Base-by-base conservation (phyloP, 768 basidiomycete genomes). In the Scleroderma citrinum region DNA sequence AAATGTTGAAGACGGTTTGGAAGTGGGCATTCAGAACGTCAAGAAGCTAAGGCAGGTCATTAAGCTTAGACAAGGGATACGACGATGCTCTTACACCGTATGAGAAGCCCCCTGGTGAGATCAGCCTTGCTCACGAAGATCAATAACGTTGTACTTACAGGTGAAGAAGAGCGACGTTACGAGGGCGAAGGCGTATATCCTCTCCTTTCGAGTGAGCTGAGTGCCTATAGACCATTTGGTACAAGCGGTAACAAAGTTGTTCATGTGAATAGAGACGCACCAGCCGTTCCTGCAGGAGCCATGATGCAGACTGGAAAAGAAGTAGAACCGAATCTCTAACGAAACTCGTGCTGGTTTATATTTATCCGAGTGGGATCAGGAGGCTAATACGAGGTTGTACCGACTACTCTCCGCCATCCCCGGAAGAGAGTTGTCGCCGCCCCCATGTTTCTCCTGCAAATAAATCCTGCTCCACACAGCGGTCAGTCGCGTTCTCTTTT, bases 121-220 rank as follows among this genome's bases (percentile, higher is more conserved):
- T 48, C 20, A 35, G 48, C 17, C 40, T 24, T 20, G 43, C 8
- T 29, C 6, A 35, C 7, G 24, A 34, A 17, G 39, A 16, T 10
- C 19, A 35, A 17, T 24, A 21, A 21, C 16, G 21, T 32, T 17
- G 46, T 10, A 64, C 77, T 54, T 54, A 81, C 82, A 84, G 24
- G 84, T 82, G 66, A 87, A 87, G 73, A 87, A 87, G 29, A 87
- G 71, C 11, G 83, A 78, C 17, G 85, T 87, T 51, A 89, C 81
- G 47, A 87, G 76, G 34, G 71, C 70, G 61, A 85, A 88, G 7
- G 85, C 73, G 60, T 75, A 82, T 23, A 65, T 67, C 76, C 75
- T 82, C 56, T 71, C 68, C 40, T 60, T 68, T 53, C 64, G 67
- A n/a, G 63, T 65, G 50, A 79, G 65, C 52, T 78, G 70, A 44